phyloP scores from a whole-genome alignment of 2,329 filamentous ascomycete species.

The Teratosphaeria nubilosa region DNA sequence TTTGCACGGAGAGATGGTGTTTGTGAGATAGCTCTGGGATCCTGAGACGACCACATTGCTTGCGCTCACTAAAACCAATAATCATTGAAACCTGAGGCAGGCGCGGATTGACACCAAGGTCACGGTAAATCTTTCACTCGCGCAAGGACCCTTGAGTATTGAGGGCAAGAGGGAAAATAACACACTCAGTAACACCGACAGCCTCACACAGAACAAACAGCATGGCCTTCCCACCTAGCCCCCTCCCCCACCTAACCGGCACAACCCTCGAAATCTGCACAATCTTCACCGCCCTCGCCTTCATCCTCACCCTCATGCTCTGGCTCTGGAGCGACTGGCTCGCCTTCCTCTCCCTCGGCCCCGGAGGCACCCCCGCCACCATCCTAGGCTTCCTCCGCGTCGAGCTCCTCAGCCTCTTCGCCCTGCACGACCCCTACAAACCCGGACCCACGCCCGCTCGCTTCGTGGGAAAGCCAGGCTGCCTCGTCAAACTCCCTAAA shows the following conservation, averaged over 20 bases:
- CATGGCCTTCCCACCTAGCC: neutral
- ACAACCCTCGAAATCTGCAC: neutral
- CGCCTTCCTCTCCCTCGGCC: slow-evolving; percentile 66
- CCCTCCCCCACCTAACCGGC: neutral
- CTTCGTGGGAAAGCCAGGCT: slow-evolving; percentile 46
- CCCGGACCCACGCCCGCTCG: slow-evolving; percentile 45
- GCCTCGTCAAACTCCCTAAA: slow-evolving; percentile 51
- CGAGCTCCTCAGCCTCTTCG: slow-evolving; percentile 61
- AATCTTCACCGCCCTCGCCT: slow-evolving; percentile 3
- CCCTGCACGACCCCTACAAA: slow-evolving; percentile 58
- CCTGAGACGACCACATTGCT: neutral
- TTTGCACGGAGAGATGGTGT: too few relatives aligned
- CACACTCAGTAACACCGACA: neutral
- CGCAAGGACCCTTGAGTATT: neutral
- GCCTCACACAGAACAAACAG: neutral
- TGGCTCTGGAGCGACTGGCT: slow-evolving; percentile 59
- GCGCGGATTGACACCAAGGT: too few relatives aligned
- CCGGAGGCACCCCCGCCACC: slow-evolving; percentile 69
- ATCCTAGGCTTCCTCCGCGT: slow-evolving; percentile 63
- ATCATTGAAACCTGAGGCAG: too few relatives aligned
- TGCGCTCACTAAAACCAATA: neutral
- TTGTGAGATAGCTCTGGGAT: neutral
- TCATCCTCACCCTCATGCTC: slow-evolving; percentile 7
- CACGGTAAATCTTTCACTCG: neutral
- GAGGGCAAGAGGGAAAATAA: neutral